Conservation (phyloP, 2,329 filamentous ascomycete species). For the Alternaria sp. region DNA sequence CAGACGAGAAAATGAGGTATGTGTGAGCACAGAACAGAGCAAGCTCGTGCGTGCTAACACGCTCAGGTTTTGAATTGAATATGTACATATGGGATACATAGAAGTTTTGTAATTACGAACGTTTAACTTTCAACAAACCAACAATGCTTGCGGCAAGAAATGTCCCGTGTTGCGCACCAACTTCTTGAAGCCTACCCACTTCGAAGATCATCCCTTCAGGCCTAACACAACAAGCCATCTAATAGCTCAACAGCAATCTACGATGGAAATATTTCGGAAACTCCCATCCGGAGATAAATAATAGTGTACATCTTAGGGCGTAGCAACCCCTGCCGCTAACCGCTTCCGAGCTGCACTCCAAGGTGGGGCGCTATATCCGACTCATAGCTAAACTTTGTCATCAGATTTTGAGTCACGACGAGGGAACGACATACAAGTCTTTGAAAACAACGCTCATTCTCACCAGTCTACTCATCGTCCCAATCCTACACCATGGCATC, state of each 20-base stretch:
- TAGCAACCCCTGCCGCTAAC: not conserved
- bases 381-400: not conserved
- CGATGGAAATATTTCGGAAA: not conserved
- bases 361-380: not conserved
- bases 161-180: not conserved
- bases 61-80: not conserved
- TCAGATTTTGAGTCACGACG: not conserved
- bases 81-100: not conserved
- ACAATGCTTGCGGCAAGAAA: not conserved
- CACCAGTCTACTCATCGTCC: not conserved
- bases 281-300: not conserved
- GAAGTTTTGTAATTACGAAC: not conserved
- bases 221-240: not conserved
- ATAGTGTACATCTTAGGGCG: not conserved
- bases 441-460: not conserved
- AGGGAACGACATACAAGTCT: not conserved
- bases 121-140: not conserved
- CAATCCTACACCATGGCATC: slow-evolving; percentile 54
- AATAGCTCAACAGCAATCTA: not conserved
- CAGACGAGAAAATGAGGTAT: not conserved
- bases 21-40: not conserved
- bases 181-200: not conserved
- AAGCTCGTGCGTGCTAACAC: not conserved
- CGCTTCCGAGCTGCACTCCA: not conserved
- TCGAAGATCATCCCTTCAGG: not conserved